Evolutionary conservation across 306 rosid species (phyloP), one percentile per base, ranked within the genome.

Genomic region (Castanospermum australe): DNA sequence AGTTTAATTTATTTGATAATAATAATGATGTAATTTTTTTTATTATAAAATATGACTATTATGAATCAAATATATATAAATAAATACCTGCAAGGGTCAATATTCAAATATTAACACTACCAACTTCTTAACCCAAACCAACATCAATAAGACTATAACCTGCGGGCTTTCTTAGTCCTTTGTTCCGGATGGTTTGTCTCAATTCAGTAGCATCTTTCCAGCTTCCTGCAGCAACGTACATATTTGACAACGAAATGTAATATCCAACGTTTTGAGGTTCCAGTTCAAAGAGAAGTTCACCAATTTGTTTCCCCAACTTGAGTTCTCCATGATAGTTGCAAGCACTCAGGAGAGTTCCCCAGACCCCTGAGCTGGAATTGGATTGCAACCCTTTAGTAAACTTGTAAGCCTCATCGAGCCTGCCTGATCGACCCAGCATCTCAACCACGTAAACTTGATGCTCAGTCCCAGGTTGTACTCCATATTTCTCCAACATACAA

Each of bases 141-240:
- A 80, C 85, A 47, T 88, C 88, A 51, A 86, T 63, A 35, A 84
- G 87, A 71, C 92, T 89, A 62, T 77, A 89, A 47, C 83, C 92
- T 55, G 78, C 71, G 2, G 74, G 21, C 80, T 89, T 89, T 21
- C 82, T 82, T 15, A 89, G 25, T 42, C 88, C 77, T 60, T 82
- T 72, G 59, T 80, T 83, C 71, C 70, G 41, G 11, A 84, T 74
- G 28, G 33, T 68, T 57, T 74, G 45, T 76, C 90, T 84, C 30
- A 86, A 67, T 2, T 89, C 86, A 20, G 69, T 79, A 22, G 92
- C 92, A 73, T 89, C 90, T 78, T 84, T 89, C 92, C 92, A 89
- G 68, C 88, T 84, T 84, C 92, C 92, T 35, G 76, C 81, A 42
- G 88, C 90, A 82, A 84, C 90, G 50, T 86, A 89, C 92, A 89